These are phyloP conservation scores for Trichoderma oligosporum DNA, from an alignment of 2,329 filamentous ascomycete species.

Conservation along the genomic window DNA sequence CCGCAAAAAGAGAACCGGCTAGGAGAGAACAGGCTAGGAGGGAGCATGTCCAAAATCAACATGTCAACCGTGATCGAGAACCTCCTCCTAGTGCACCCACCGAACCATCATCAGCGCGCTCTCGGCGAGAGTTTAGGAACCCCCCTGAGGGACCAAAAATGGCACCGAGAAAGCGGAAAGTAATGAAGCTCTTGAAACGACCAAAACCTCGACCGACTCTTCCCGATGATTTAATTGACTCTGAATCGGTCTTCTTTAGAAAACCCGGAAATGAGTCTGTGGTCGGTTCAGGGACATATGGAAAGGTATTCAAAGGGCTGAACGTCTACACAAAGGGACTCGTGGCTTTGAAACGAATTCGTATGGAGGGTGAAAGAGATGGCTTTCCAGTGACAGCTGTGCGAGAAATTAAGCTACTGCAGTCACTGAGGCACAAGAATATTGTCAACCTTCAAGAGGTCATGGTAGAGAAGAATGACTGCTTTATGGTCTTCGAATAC, in stretches of 20 bases:
- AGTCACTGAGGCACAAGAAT: constrained; percentile 76
- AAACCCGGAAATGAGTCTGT: constrained; percentile 98
- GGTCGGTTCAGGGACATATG: constrained; percentile 91
- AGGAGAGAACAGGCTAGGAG: no score
- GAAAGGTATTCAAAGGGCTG: constrained; percentile 90
- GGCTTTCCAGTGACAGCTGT: constrained; percentile 89
- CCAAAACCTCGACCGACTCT: constrained; percentile 69
- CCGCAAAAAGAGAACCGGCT: no score
- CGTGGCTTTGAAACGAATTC: constrained; percentile 84
- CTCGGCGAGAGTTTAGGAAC: constrained; percentile 33
- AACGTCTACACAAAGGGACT: constrained; percentile 85
- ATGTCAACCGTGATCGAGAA: constrained; percentile 38
- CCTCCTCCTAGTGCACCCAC: constrained; percentile 50
- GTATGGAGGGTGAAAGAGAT: constrained; percentile 89
- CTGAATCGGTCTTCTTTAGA: constrained; percentile 87
- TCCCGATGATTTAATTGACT: constrained; percentile 66
- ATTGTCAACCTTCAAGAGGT: constrained; percentile 82
- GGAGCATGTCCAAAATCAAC: constrained; percentile 26
- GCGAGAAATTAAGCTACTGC: constrained; percentile 86
- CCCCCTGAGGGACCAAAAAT: constrained; percentile 36
- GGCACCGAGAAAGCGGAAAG: constrained; percentile 54
- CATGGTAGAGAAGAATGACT: constrained; percentile 98
- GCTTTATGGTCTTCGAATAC: constrained; percentile 99
- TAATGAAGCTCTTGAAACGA: constrained; percentile 66
- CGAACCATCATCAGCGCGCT: constrained; percentile 50